Conservation (phyloP, 75 land plant species). For the Cunninghamia lanceolata region DNA sequence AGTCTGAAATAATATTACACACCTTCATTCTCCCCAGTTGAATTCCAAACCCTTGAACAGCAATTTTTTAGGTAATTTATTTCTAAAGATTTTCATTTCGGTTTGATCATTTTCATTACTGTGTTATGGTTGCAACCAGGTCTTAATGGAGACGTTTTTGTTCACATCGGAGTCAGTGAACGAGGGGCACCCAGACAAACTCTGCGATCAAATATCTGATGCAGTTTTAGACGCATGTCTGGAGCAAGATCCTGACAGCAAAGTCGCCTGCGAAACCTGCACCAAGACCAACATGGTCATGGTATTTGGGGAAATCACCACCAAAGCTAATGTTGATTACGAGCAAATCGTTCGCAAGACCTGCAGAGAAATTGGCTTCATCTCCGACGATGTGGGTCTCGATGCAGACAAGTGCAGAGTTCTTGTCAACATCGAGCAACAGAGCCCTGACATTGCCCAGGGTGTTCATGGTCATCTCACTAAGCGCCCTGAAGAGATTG, state of each 20-base stretch:
- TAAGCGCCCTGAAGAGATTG: conserved; percentile 72
- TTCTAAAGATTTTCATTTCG: too few species aligned
- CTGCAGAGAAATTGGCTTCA: conserved; percentile 56
- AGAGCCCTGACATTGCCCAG: conserved; percentile 69
- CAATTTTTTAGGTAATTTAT: too few species aligned
- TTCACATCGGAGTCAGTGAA: conserved; percentile 49
- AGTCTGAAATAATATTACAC: too few species aligned
- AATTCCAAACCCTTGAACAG: too few species aligned
- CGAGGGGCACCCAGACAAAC: conserved; percentile 49
- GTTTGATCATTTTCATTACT: too few species aligned
- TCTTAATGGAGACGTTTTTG: conserved; percentile 33
- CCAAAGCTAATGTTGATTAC: conserved; percentile 65
- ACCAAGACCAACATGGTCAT: conserved; percentile 58
- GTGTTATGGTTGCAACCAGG: background rate
- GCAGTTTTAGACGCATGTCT: conserved; percentile 45
- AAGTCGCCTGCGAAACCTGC: conserved; percentile 55
- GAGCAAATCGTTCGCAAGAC: conserved; percentile 66
- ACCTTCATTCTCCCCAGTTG: too few species aligned
- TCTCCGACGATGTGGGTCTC: conserved; percentile 70
- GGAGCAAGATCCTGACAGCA: conserved; percentile 49
- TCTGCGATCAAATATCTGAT: conserved; percentile 43
- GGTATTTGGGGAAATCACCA: conserved; percentile 66
- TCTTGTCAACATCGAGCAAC: conserved; percentile 61
- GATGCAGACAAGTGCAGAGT: conserved; percentile 69
- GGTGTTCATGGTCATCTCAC: conserved; percentile 57